Base-by-base conservation (phyloP, 768 basidiomycete genomes). In the Macrolepiota albuminosa region DNA sequence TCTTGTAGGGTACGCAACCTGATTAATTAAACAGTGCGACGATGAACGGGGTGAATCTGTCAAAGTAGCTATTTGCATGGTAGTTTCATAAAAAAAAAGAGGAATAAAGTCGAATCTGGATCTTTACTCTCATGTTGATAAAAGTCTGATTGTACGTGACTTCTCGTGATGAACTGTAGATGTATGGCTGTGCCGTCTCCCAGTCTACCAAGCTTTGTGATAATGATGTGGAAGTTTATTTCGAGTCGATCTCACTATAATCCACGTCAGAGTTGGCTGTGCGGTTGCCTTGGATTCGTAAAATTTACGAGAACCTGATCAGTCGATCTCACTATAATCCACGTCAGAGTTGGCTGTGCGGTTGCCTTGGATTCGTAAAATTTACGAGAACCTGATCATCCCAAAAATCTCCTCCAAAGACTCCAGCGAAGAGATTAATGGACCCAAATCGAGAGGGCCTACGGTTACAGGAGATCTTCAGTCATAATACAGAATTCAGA, bases 161-260 rank as follows among this genome's bases (percentile, higher is more conserved):
- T 40, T 33, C 13, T 43, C 26, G 8, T 65, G 56, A 56, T 58
- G 49, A n/a, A 57, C 6, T 11, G 16, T n/a, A 26, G 43, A 57
- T 31, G 52, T 33, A 56, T 58, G 64, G 64, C 56, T 59, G 67
- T 63, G 62, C 59, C n/a, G 63, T 66, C 68, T 51, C 65, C 66
- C 60, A 64, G 60, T 46, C 66, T 59, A 66, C 62, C 47, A 62
- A 66, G 58, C 51, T 62, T 55, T 31, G 51, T 13, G 59, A 42
- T 56, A 58, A 49, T 48, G 61, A 63, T 50, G 52, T 46, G 57
- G 58, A 36, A 31, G 21, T 48, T 36, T 34, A 56, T 57, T 48
- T 60, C 37, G 21, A 58, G 39, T 46, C 31, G 50, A 51, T 52
- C 58, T 26, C 40, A 50, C 26, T 18, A 53, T 60, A 61, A 62